Evolutionary conservation across 352 stramenopile species (phyloP), one percentile per base, ranked within the genome.

Genomic region (Pilasporangium apinafurcum): DNA sequence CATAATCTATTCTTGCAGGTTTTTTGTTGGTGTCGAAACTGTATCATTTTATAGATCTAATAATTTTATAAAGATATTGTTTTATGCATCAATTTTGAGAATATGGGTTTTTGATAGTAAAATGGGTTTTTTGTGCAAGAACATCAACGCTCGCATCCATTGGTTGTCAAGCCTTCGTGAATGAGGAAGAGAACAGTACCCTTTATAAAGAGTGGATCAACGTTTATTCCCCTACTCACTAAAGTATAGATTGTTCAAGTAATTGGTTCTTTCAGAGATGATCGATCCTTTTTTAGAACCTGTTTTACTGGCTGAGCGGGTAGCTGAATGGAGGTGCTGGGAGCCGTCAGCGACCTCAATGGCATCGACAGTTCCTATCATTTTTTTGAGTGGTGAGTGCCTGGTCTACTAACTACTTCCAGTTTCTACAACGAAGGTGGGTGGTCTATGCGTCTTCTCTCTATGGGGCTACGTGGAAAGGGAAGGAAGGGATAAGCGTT

Each of bases 321-420:
- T n/a, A n/a, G n/a, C n/a, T n/a, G n/a, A n/a, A n/a, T n/a, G n/a
- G n/a, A n/a, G n/a, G n/a, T n/a, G n/a, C n/a, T n/a, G n/a, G n/a
- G n/a, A n/a, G n/a, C n/a, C n/a, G n/a, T n/a, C n/a, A n/a, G n/a
- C n/a, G n/a, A n/a, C n/a, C n/a, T n/a, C n/a, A n/a, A n/a, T n/a
- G n/a, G n/a, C n/a, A n/a, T n/a, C n/a, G n/a, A n/a, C n/a, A n/a
- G n/a, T n/a, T n/a, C n/a, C n/a, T n/a, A n/a, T 39, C 62, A 67
- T 70, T 74, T 68, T 77, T 82, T 83, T 63, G 65, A 76, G 65
- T 76, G 65, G 65, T 83, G 57, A 56, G 67, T 74, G 69, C 73
- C 67, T 81, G 67, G 64, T 71, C 60, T 78, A 78, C 62, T 71
- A 72, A 75, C 60, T 64, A 67, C 71, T 56, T 37, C 16, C 20